Percentiles rank a stretch among this genome's conserved stretches.
These are phyloP conservation scores for Malus sylvestris DNA, from an alignment of 306 rosid genomes.

Conservation along the genomic window DNA sequence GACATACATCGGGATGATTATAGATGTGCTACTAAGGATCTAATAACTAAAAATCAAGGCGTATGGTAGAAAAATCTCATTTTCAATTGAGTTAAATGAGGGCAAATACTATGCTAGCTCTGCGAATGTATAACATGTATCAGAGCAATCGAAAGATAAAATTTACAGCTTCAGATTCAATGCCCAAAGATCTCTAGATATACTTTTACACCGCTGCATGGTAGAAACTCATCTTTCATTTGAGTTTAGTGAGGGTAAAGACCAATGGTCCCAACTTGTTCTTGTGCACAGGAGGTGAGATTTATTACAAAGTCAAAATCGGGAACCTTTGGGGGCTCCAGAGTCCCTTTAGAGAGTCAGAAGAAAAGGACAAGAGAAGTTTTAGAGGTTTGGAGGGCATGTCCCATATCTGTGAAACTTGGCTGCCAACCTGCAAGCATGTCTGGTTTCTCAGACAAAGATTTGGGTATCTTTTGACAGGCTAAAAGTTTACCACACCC, in stretches of 20 bases:
- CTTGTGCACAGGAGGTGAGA: slow-evolving; percentile 7
- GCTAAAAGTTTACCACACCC: slow-evolving; percentile 14
- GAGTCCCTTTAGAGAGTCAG: slow-evolving; percentile 33
- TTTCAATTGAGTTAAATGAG: neutral
- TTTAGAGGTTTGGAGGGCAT: slow-evolving; percentile 32
- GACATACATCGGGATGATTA: rapidly evolving
- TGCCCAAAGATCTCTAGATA: too few species aligned
- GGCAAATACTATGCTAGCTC: too few species aligned
- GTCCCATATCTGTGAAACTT: slow-evolving; percentile 52
- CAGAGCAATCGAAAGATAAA: too few species aligned
- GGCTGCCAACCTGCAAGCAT: slow-evolving; percentile 48
- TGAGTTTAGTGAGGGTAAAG: neutral
- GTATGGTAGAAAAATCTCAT: neutral
- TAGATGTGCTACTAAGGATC: too few species aligned
- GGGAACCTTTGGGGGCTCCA: slow-evolving; percentile 21
- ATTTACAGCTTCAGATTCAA: too few species aligned
- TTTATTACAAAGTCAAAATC: slow-evolving; percentile 19
- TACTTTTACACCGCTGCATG: too few species aligned
- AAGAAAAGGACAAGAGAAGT: slow-evolving; percentile 55
- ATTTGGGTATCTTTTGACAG: slow-evolving; percentile 77
- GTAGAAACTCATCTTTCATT: too few species aligned
- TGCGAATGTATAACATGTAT: too few species aligned
- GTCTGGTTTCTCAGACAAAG: slow-evolving; percentile 63
- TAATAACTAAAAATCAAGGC: too few species aligned
- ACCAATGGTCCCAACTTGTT: slow-evolving; percentile 4